Percentiles rank a stretch among this genome's conserved stretches.
phyloP scores from a whole-genome alignment of 2,329 filamentous ascomycete species.

The Claviceps arundinis region DNA sequence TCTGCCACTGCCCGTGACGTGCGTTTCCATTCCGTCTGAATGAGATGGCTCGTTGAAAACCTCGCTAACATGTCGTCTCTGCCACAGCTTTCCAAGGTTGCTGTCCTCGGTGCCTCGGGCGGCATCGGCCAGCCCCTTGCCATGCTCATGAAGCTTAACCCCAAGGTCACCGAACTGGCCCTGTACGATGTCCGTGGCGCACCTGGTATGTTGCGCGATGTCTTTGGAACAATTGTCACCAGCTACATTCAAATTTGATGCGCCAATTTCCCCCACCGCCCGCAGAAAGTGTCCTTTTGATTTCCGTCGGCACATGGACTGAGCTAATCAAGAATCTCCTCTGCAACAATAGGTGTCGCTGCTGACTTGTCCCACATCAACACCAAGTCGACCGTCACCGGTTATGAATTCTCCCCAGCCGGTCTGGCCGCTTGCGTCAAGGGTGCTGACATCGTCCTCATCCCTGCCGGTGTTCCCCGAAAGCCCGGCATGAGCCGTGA shows the following conservation, averaged over 20 bases:
- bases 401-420: slow-evolving; percentile 65
- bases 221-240: background rate
- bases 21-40: slow-evolving; percentile 19
- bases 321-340: background rate
- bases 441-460: slow-evolving; percentile 86
- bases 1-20: slow-evolving; percentile 69
- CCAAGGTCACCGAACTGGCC: slow-evolving; percentile 80
- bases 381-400: slow-evolving; percentile 90
- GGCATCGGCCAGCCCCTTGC: slow-evolving; percentile 98
- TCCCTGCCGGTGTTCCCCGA: slow-evolving; percentile 95
- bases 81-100: slow-evolving; percentile 81
- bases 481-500: slow-evolving; percentile 99
- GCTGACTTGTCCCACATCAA: slow-evolving; percentile 98
- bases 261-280: slow-evolving; percentile 6
- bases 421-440: slow-evolving; percentile 71
- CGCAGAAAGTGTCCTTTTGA: too few species aligned
- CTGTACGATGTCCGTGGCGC: slow-evolving; percentile 95
- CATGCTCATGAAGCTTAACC: slow-evolving; percentile 97
- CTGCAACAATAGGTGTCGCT: slow-evolving; percentile 64
- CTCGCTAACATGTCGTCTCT: slow-evolving; percentile 4
- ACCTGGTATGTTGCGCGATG: slow-evolving; percentile 54
- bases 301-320: background rate
- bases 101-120: slow-evolving; percentile 90
- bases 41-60: too few species aligned
- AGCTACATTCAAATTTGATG: background rate